Evolutionary conservation across 2,329 filamentous ascomycete species (phyloP).

Genomic region (Simplicillium sp.): DNA sequence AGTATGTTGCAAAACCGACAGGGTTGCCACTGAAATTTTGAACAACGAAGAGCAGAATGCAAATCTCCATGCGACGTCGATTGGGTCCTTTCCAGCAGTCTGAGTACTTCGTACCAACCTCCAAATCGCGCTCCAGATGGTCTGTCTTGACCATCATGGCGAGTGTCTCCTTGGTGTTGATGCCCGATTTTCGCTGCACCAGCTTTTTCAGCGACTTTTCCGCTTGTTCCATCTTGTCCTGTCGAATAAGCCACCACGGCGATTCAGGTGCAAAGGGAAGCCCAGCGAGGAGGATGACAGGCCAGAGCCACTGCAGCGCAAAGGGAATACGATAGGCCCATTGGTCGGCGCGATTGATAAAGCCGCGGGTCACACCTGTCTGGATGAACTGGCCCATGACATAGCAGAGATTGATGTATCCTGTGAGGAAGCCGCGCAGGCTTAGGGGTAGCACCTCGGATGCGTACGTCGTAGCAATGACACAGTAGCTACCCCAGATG

Average conservation of each 20-base stretch:
- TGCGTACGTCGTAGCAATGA: slow-evolving; percentile 30
- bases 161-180: slow-evolving; percentile 23
- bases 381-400: slow-evolving; percentile 26
- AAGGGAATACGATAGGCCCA: slow-evolving; percentile 16
- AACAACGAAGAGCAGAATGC: slow-evolving; percentile 7
- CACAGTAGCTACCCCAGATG: slow-evolving; percentile 28
- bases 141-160: slow-evolving; percentile 33
- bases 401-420: slow-evolving; percentile 29
- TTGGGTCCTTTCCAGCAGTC: slow-evolving; percentile 35
- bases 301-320: slow-evolving; percentile 16
- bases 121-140: slow-evolving; percentile 38
- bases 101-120: slow-evolving; percentile 27
- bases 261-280: slow-evolving; percentile 20
- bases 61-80: slow-evolving; percentile 12
- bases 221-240: slow-evolving; percentile 21
- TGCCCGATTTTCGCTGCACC: slow-evolving; percentile 29
- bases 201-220: slow-evolving; percentile 9
- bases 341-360: slow-evolving; percentile 7
- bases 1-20: slow-evolving; percentile 9
- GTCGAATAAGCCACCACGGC: slow-evolving; percentile 30
- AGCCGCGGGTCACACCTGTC: slow-evolving; percentile 7
- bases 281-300: slow-evolving; percentile 8
- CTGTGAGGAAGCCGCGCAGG: slow-evolving; percentile 26
- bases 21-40: slow-evolving; percentile 11
- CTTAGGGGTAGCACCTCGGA: slow-evolving; percentile 22